Conservation (phyloP, 2,329 filamentous ascomycete genomes). For the Myriosclerotinia scirpicola region DNA sequence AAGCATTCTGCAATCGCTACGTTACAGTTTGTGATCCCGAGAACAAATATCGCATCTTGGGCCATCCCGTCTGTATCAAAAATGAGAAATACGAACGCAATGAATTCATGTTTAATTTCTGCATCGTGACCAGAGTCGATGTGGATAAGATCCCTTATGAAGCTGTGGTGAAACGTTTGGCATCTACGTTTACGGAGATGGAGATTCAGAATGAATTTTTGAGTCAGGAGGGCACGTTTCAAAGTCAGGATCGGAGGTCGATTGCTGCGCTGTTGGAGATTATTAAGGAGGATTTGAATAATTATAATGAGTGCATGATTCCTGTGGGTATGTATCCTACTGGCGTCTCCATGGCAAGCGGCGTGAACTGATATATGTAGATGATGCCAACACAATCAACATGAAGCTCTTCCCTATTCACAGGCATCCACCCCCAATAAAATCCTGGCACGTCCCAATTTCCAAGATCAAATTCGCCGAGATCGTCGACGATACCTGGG, state of each 20-base stretch:
- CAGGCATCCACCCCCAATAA: conserved; percentile 71
- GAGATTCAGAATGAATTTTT: conserved; percentile 90
- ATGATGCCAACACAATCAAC: conserved; percentile 92
- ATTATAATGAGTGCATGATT: conserved; percentile 98
- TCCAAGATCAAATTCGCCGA: conserved; percentile 64
- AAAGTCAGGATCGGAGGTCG: conserved; percentile 55
- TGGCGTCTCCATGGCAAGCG: neutral
- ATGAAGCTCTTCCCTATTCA: conserved; percentile 92
- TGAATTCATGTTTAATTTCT: conserved; percentile 99
- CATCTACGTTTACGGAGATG: conserved; percentile 80
- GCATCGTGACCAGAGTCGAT: conserved; percentile 71
- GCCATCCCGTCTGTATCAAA: conserved; percentile 85
- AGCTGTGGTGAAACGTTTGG: conserved; percentile 81
- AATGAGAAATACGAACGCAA: conserved; percentile 83
- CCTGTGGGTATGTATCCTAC: conserved; percentile 68
- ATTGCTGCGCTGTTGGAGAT: conserved; percentile 85
- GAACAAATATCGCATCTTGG: conserved; percentile 73
- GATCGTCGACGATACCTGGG: conserved; percentile 68
- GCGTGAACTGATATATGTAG: conserved; percentile 46
- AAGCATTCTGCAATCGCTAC: conserved; percentile 91
- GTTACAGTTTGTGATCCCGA: conserved; percentile 75
- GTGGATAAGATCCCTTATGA: conserved; percentile 77
- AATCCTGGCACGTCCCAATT: conserved; percentile 88
- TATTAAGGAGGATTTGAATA: conserved; percentile 84
- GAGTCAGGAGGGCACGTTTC: conserved; percentile 48